Conservation (phyloP, 768 basidiomycete genomes). For the Infundibulicybe gibba region DNA sequence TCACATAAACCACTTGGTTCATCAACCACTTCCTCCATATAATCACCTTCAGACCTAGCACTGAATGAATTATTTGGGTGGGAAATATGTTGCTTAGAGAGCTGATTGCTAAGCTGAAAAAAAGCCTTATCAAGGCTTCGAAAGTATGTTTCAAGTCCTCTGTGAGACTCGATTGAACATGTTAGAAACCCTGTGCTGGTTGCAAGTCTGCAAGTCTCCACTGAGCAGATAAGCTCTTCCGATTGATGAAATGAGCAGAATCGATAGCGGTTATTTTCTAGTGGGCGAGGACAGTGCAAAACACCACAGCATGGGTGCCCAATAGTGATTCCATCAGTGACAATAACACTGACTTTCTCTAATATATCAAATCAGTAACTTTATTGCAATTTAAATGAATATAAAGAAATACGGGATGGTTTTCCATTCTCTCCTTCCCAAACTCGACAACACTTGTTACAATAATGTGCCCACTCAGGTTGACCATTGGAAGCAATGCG, state of each 20-base stretch:
- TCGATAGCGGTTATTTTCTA: constrained; percentile 6
- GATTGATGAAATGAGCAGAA: constrained; percentile 4
- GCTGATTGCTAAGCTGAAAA: neutral
- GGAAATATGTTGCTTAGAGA: neutral
- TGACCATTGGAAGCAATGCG: constrained; percentile 18
- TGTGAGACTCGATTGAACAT: neutral
- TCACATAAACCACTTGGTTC: neutral
- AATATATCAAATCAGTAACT: neutral
- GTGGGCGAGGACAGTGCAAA: constrained; percentile 4
- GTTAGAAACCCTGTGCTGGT: neutral
- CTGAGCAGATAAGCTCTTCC: neutral
- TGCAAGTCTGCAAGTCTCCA: neutral
- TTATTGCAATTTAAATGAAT: neutral
- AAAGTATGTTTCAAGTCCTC: neutral
- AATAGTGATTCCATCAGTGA: constrained; percentile 15
- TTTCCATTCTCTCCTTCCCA: constrained; percentile 9
- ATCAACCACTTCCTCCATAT: neutral
- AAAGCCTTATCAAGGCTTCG: neutral
- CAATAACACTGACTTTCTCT: constrained; percentile 10
- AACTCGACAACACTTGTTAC: constrained; percentile 18
- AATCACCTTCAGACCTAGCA: neutral
- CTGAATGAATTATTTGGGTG: neutral
- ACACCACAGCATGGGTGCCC: constrained; percentile 12
- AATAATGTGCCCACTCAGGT: constrained; percentile 21
- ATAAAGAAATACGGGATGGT: constrained; percentile 1